Evolutionary conservation across 495 filamentous ascomycete genomes (phyloP).

Genomic region (Tuber aestivum): DNA sequence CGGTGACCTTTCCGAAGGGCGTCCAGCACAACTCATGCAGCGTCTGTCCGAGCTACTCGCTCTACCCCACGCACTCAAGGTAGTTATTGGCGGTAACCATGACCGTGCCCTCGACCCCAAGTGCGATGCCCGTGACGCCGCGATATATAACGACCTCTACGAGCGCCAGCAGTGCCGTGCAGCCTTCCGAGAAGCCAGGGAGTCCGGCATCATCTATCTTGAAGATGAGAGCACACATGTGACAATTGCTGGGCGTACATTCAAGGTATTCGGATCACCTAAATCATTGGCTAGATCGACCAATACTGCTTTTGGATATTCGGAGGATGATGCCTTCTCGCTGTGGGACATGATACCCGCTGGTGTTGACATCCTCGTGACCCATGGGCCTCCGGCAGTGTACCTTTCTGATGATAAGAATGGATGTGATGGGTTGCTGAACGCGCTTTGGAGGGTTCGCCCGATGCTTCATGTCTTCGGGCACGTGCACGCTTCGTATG

Average conservation of each 20-base stretch:
- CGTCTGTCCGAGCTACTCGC: slow-evolving; percentile 71
- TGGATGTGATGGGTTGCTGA: slow-evolving; percentile 67
- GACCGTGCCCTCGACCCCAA: slow-evolving; percentile 70
- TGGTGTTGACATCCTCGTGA: slow-evolving; percentile 76
- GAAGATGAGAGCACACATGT: slow-evolving; percentile 42
- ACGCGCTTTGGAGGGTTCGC: slow-evolving; percentile 70
- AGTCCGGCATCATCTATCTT: slow-evolving; percentile 47
- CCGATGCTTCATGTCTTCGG: slow-evolving; percentile 83
- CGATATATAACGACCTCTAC: not conserved
- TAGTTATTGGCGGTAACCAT: slow-evolving; percentile 81
- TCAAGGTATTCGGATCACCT: slow-evolving; percentile 32
- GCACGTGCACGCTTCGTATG: slow-evolving; percentile 68
- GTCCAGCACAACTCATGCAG: slow-evolving; percentile 62
- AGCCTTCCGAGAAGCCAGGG: slow-evolving; percentile 14
- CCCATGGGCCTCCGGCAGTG: slow-evolving; percentile 67
- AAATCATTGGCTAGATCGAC: slow-evolving; percentile 5
- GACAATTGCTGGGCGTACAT: slow-evolving; percentile 18
- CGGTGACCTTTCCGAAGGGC: slow-evolving; percentile 76
- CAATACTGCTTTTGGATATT: slow-evolving; percentile 11
- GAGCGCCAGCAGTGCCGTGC: slow-evolving; percentile 15
- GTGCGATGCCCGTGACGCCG: not conserved
- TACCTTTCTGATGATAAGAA: slow-evolving; percentile 63
- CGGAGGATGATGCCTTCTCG: slow-evolving; percentile 23
- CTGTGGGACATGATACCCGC: slow-evolving; percentile 56
- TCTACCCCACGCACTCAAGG: slow-evolving; percentile 69